Percentiles rank a stretch among this genome's conserved stretches.
These are phyloP conservation scores for Pseudogymnoascus sp. DNA, from an alignment of 2,329 filamentous ascomycete genomes.

Conservation along the genomic window DNA sequence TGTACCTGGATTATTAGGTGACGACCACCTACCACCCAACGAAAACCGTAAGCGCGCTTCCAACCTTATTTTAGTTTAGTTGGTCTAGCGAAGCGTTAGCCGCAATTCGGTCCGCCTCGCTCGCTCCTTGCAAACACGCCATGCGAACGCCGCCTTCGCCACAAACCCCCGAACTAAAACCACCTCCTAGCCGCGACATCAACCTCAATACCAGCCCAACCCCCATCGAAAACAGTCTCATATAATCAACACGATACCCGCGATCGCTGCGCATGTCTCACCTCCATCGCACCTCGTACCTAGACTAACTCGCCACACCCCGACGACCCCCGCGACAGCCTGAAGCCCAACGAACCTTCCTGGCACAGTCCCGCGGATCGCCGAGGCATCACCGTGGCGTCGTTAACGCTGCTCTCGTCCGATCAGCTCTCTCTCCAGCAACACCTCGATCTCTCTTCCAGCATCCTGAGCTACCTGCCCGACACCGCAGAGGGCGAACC, in stretches of 20 bases:
- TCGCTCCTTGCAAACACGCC: background rate
- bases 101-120: background rate
- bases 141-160: conserved; percentile 1
- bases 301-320: background rate
- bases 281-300: conserved; percentile 2
- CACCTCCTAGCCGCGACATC: background rate
- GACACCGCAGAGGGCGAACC: conserved; percentile 46
- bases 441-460: conserved; percentile 49
- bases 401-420: conserved; percentile 16
- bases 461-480: conserved; percentile 43
- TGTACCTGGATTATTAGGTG: conserved; percentile 2
- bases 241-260: background rate
- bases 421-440: conserved; percentile 50
- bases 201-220: background rate
- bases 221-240: background rate
- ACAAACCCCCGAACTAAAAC: background rate
- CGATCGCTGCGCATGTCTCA: conserved; percentile 1
- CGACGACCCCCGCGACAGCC: background rate
- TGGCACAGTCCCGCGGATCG: background rate
- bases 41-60: background rate
- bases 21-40: background rate
- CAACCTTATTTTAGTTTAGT: conserved; percentile 5
- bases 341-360: conserved; percentile 1
- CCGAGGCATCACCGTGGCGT: conserved; percentile 23
- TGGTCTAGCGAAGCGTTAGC: conserved; percentile 1